Base-by-base conservation (phyloP, 371 early-diverging fungal genomes). In the Entomophthora muscae region DNA sequence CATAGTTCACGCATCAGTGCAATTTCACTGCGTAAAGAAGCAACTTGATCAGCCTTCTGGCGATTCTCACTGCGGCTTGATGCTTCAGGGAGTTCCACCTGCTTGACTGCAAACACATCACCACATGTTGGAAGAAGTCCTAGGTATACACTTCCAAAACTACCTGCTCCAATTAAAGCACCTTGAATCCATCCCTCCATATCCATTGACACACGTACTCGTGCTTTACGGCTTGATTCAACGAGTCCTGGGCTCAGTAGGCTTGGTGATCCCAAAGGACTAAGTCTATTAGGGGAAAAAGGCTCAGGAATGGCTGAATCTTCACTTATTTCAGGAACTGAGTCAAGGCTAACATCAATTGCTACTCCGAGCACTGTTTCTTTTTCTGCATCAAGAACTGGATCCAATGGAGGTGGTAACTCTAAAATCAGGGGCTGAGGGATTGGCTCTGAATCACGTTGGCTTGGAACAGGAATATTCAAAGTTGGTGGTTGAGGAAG, bases 21-120 rank as follows among this genome's bases (percentile, higher is more conserved):
- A 68, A 98, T 91, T 70, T 99, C 99, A 53, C 85, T 76, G 57
- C 85, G 82, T 66, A 98, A 70, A 3, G 95, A 90, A 56, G 90
- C 87, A 3, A 87, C 83, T 72, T 75, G 66, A 26, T 64, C 59
- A 74, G 69, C 63, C 85, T 86, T 55, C 82, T 84, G 56, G 68
- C 72, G 31, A 73, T 77, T 70, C 75, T 85, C 64, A 77, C 81
- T 27, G 78, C 81, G 2, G 81, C 76, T 61, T 80, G 84, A 27
- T 77, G 83, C 67, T 29, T 76, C 80, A 0, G 92, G 88, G 24
- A 93, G 68, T 67, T 90, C 89, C 1, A 98, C 98, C 73, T 95
- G 93, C 74, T 99, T 99, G 10, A 98, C 93, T 0, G 99, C 99
- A 86, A 98, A 93, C 26, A 96, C 70, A 58, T 85, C 89, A 1